These are phyloP conservation scores for Gryganskiella cystojenkinii DNA, from an alignment of 192 early-diverging fungal genomes.

Conservation along the genomic window DNA sequence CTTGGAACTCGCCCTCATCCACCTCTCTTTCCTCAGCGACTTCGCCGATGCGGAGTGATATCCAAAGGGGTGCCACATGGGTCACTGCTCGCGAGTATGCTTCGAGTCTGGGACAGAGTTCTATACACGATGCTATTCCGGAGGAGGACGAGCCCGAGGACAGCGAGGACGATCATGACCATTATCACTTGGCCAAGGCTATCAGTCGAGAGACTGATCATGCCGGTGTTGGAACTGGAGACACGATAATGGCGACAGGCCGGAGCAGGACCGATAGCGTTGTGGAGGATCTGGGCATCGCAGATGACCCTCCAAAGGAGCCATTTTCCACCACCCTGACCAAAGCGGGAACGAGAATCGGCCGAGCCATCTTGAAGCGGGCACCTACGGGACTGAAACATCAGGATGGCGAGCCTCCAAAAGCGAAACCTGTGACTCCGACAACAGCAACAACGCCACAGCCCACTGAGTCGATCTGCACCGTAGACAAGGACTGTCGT, in stretches of 20 bases:
- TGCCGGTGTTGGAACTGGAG: background rate
- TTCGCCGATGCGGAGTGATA: conserved; percentile 12
- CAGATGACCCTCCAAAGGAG: background rate
- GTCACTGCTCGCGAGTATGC: conserved; percentile 28
- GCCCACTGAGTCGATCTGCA: conserved; percentile 15
- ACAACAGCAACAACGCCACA: background rate
- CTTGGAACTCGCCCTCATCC: conserved; percentile 13
- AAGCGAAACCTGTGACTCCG: background rate
- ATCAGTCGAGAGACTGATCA: conserved; percentile 1
- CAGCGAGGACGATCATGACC: conserved; percentile 6
- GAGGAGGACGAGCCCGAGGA: conserved; percentile 28
- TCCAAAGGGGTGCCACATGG: conserved; percentile 29
- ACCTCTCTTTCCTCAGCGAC: conserved; percentile 11
- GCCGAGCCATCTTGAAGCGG: conserved; percentile 14
- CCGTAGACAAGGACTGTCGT: conserved; percentile 32
- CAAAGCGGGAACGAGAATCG: conserved; percentile 27
- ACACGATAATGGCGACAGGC: background rate
- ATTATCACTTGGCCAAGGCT: background rate
- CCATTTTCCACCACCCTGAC: conserved; percentile 8
- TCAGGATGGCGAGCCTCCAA: background rate
- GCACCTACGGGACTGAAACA: conserved; percentile 28
- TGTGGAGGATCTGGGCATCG: background rate
- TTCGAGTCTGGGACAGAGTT: conserved; percentile 15
- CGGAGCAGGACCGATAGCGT: background rate
- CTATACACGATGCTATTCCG: conserved; percentile 8